These are phyloP conservation scores for Pichia sp. DNA, from an alignment of 1,139 yeast genomes.

Conservation along the genomic window DNA sequence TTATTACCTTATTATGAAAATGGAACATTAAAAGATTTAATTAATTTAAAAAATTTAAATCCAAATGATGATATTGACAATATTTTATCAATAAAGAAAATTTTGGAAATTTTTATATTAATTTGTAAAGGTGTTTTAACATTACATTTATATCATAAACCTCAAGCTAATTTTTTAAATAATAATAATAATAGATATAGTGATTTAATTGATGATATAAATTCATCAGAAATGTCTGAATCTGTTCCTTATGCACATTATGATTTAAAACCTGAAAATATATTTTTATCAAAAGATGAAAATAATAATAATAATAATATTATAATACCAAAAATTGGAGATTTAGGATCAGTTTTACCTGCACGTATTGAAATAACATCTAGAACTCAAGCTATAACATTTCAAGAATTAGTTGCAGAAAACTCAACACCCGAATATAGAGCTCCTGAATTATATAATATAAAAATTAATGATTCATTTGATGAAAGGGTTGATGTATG, in stretches of 20 bases:
- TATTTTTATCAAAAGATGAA: slow-evolving; percentile 71
- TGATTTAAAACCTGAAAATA: slow-evolving; percentile 84
- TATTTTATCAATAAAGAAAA: slow-evolving; percentile 53
- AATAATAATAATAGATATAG: slow-evolving; percentile 10
- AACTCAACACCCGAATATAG: slow-evolving; percentile 84
- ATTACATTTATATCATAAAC: slow-evolving; percentile 59
- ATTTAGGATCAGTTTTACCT: slow-evolving; percentile 71
- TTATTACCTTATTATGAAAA: slow-evolving; percentile 68
- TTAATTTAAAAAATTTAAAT: slow-evolving; percentile 57
- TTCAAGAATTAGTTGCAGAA: slow-evolving; percentile 79
- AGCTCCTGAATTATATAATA: slow-evolving; percentile 85
- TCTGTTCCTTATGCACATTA: slow-evolving; percentile 74
- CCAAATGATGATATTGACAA: slow-evolving; percentile 26
- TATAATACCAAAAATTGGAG: slow-evolving; percentile 64
- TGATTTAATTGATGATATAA: slow-evolving; percentile 3
- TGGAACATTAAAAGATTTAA: slow-evolving; percentile 74
- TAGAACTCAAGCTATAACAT: slow-evolving; percentile 65
- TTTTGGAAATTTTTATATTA: slow-evolving; percentile 57
- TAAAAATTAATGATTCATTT: slow-evolving; percentile 54
- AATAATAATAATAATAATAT: slow-evolving; percentile 3
- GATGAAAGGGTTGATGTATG: slow-evolving; percentile 81
- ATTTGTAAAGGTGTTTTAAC: slow-evolving; percentile 68
- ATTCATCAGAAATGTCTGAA: slow-evolving; percentile 48
- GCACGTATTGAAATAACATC: slow-evolving; percentile 52
- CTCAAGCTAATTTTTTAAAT: slow-evolving; percentile 1